Evolutionary conservation across 2,329 filamentous ascomycete genomes (phyloP), one percentile per base, ranked within the genome.

Genomic region (Pyricularia sp.): DNA sequence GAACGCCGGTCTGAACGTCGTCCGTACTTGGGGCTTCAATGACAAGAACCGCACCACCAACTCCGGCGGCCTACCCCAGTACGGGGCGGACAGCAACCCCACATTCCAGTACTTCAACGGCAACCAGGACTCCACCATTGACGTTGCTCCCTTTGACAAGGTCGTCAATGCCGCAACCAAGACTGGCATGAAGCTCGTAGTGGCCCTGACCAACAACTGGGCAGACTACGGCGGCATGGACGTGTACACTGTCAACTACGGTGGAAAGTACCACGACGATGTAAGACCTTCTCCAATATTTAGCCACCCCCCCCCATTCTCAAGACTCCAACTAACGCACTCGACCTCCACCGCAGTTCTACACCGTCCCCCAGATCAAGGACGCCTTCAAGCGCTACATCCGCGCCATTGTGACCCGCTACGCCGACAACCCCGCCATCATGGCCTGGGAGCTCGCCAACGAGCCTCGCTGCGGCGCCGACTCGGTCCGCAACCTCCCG

Each of bases 361-460:
- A 64, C 24, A 19, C 19, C 24, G 44, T 60, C 6, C 63, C 63
- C 9, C 30, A 31, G 22, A 64, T 64, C 63, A 64, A 64, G 55
- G 63, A 64, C 31, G 63, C 63, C 4, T 64, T 64, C 55, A 64
- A 64, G 55, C 30, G 30, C 31, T 84, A 83, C 70, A 76, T 82
- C 69, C 72, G 76, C 63, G 75, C 77, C 3, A 76, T 84, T 3
- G 79, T 84, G 6, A 74, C 73, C 59, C 75, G 81, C 26, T 84
- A 82, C 72, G 74, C 74, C 59, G 71, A 74, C 55, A 82, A 79
- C 1, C 69, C 74, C 1, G 78, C 80, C 22, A 77, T 84, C 62
- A 79, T 84, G 69, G 79, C 81, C 3, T 84, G 81, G 82, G 81
- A 84, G 69, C 75, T 84, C 10, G 78, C 75, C 66, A 81, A 84